A percentile compares a stretch with the other conserved stretches of the same genome.
Evolutionary conservation across 176 grass and related monocot genomes (phyloP).

Genomic region (Lolium multiflorum): DNA sequence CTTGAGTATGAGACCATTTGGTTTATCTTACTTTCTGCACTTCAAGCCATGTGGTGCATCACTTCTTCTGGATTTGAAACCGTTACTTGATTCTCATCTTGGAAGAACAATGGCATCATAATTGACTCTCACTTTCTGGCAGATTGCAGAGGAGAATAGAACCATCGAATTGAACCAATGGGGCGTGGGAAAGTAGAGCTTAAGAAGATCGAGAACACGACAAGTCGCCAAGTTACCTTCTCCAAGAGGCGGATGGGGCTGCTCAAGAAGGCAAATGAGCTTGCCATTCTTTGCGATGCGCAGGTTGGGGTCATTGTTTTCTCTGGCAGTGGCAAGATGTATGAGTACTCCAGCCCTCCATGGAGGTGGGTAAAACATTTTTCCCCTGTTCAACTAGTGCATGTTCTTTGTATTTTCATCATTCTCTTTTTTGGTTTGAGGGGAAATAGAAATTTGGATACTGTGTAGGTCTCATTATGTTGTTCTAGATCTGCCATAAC

Average conservation of each 20-base stretch:
- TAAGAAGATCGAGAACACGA: conserved; percentile 81
- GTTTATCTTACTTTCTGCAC: not conserved
- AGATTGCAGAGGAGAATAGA: conserved; percentile 30
- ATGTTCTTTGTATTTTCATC: conserved; percentile 21
- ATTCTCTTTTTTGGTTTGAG: conserved; percentile 1
- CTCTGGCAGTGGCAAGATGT: conserved; percentile 77
- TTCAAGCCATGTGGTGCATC: not conserved
- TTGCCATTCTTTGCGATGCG: conserved; percentile 76
- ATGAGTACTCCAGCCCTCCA: conserved; percentile 75
- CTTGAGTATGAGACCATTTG: conserved; percentile 3
- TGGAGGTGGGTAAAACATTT: conserved; percentile 51
- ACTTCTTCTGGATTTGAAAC: conserved; percentile 20
- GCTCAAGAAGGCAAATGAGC: conserved; percentile 83
- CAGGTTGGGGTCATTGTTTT: conserved; percentile 79
- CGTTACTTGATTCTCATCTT: conserved; percentile 19
- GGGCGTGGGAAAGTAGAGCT: conserved; percentile 85
- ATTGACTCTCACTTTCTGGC: conserved; percentile 11
- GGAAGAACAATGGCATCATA: conserved; percentile 22
- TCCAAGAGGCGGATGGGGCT: conserved; percentile 81
- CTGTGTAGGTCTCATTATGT: not conserved
- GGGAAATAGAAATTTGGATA: not conserved
- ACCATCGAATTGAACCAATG: conserved; percentile 45
- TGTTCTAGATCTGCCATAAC: not conserved
- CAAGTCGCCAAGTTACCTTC: conserved; percentile 82
- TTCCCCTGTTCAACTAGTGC: conserved; percentile 4